These are phyloP conservation scores for Salix koriyanagi DNA, from an alignment of 345 rosid genomes.

Conservation along the genomic window DNA sequence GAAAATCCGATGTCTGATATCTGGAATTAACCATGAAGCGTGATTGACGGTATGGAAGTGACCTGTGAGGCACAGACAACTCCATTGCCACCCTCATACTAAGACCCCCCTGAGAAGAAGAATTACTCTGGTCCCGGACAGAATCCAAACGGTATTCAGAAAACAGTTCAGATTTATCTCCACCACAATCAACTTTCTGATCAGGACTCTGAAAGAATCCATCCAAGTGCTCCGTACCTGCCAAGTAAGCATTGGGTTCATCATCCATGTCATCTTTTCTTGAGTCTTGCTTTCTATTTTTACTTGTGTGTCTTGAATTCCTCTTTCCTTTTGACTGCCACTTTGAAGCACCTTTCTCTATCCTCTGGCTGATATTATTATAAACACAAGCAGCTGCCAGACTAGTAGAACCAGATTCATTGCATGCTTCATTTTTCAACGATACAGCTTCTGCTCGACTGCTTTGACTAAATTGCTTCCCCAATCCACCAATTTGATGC, in stretches of 20 bases:
- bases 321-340: conserved; percentile 97
- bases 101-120: conserved; percentile 27
- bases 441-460: conserved; percentile 39
- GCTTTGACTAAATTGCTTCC: conserved; percentile 44
- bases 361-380: conserved; percentile 43
- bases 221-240: conserved; percentile 30
- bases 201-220: conserved; percentile 31
- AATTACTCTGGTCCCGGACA: conserved; percentile 34
- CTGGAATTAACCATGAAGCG: conserved; percentile 48
- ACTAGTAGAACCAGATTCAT: conserved; percentile 43
- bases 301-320: conserved; percentile 70
- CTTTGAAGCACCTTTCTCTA: conserved; percentile 64
- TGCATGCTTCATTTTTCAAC: conserved; percentile 39
- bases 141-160: conserved; percentile 30
- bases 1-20: conserved; percentile 41
- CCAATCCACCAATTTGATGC: conserved; percentile 38
- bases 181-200: conserved; percentile 34
- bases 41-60: conserved; percentile 52
- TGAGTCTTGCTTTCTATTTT: conserved; percentile 53
- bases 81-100: conserved; percentile 35
- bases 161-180: conserved; percentile 19
- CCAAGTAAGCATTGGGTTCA: conserved; percentile 32
- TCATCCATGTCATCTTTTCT: conserved; percentile 46
- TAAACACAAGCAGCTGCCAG: conserved; percentile 22
- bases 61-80: conserved; percentile 46